phyloP scores from a whole-genome alignment of 2,329 filamentous ascomycete genomes.

The Talaromyces sp. region DNA sequence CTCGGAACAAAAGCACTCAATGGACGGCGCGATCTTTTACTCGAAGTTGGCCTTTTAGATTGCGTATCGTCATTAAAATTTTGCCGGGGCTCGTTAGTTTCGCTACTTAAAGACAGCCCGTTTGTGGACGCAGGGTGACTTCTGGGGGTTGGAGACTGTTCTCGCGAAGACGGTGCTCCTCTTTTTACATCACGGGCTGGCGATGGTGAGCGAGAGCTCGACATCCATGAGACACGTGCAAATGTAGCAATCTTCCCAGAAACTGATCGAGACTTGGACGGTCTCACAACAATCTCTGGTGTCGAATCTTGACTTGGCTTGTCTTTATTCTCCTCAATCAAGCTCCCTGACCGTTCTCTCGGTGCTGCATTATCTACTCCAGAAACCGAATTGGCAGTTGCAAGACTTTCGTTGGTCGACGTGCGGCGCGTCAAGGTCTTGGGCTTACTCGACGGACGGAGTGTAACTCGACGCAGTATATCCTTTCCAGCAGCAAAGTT shows the following conservation, averaged over 20 bases:
- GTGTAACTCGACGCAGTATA: slow-evolving; percentile 41
- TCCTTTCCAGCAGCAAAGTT: slow-evolving; percentile 40
- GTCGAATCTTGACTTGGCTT: background rate
- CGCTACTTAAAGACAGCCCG: slow-evolving; percentile 17
- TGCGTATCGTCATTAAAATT: slow-evolving; percentile 24
- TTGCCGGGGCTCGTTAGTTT: slow-evolving; percentile 20
- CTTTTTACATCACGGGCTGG: slow-evolving; percentile 22
- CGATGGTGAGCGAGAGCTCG: slow-evolving; percentile 26
- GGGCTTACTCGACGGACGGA: slow-evolving; percentile 33
- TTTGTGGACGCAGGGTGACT: slow-evolving; percentile 5
- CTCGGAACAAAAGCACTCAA: slow-evolving; percentile 39
- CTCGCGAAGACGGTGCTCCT: slow-evolving; percentile 26
- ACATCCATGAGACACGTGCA: slow-evolving; percentile 51
- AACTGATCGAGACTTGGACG: slow-evolving; percentile 45
- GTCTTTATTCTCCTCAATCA: slow-evolving; percentile 3
- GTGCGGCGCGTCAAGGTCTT: slow-evolving; percentile 29
- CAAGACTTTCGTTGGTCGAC: background rate
- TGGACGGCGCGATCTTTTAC: slow-evolving; percentile 39
- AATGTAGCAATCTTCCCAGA: slow-evolving; percentile 51
- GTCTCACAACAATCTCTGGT: slow-evolving; percentile 20
- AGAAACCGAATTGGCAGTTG: background rate
- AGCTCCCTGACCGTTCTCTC: background rate
- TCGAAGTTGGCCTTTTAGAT: slow-evolving; percentile 29
- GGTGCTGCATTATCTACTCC: background rate
- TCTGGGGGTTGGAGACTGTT: slow-evolving; percentile 25